These are phyloP conservation scores for Cladorrhinum sp. DNA, from an alignment of 2,329 filamentous ascomycete species.

Conservation along the genomic window DNA sequence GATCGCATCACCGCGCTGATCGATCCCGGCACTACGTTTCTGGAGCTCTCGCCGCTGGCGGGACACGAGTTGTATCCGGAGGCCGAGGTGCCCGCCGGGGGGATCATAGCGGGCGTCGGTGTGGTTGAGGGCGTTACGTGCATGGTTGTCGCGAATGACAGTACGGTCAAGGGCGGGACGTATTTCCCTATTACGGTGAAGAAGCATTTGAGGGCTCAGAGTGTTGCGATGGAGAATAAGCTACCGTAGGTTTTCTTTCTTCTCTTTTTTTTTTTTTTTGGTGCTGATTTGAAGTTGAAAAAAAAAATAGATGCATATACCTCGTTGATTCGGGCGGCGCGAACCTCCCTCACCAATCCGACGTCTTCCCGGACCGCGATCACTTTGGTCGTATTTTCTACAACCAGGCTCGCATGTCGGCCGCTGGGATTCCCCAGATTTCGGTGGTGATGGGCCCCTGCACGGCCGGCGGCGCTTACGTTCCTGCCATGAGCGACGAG, in stretches of 20 bases:
- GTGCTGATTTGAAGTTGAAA: conserved; percentile 4
- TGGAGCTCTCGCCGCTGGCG: conserved; percentile 91
- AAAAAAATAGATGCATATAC: conserved; percentile 69
- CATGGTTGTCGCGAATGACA: conserved; percentile 93
- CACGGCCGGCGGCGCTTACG: conserved; percentile 92
- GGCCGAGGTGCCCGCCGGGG: conserved; percentile 83
- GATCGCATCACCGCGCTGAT: conserved; percentile 85
- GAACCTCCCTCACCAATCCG: conserved; percentile 90
- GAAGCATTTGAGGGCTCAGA: conserved; percentile 91
- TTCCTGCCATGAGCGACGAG: conserved; percentile 96
- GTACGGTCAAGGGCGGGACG: conserved; percentile 93
- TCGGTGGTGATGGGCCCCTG: conserved; percentile 96
- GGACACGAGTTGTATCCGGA: conserved; percentile 82
- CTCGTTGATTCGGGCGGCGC: conserved; percentile 94
- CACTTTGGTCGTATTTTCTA: conserved; percentile 98
- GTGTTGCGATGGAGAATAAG: conserved; percentile 84
- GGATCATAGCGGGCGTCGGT: conserved; percentile 89
- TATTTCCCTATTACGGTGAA: conserved; percentile 98
- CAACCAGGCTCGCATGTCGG: conserved; percentile 94
- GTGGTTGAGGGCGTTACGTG: conserved; percentile 87
- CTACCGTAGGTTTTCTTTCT: conserved; percentile 52
- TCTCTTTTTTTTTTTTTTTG: no score
- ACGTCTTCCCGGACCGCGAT: conserved; percentile 91
- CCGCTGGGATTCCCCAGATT: conserved; percentile 85
- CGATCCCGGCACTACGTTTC: conserved; percentile 83